These are phyloP conservation scores for Leishmania lainsoni DNA, from an alignment of 208 protist species.

Conservation along the genomic window DNA sequence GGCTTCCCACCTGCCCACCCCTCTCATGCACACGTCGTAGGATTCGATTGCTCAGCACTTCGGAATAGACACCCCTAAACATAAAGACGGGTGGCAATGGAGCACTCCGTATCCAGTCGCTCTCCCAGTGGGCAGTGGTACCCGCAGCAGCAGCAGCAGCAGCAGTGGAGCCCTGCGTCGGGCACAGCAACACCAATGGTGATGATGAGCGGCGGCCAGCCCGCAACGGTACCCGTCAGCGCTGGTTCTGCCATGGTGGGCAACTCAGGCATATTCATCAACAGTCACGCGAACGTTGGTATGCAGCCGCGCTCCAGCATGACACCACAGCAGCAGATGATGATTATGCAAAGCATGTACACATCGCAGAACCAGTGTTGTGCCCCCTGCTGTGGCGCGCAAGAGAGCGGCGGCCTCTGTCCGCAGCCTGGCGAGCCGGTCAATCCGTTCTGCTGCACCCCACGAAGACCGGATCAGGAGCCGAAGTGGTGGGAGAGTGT, in stretches of 20 bases:
- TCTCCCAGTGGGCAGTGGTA: slow-evolving; percentile 50
- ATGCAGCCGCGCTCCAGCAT: background rate
- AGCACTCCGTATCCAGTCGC: slow-evolving; percentile 31
- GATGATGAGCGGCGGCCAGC: background rate
- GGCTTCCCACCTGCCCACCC: background rate
- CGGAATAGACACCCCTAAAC: background rate
- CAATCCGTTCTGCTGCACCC: slow-evolving; percentile 65
- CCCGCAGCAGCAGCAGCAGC: slow-evolving; percentile 39
- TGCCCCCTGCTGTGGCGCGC: slow-evolving; percentile 24
- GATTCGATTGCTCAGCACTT: background rate
- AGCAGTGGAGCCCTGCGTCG: slow-evolving; percentile 23
- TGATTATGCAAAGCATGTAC: slow-evolving; percentile 30
- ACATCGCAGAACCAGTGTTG: slow-evolving; percentile 27
- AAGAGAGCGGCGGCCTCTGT: slow-evolving; percentile 23
- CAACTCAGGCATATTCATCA: slow-evolving; percentile 25
- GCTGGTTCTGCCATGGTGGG: slow-evolving; percentile 3
- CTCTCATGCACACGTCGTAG: background rate
- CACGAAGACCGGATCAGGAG: slow-evolving; percentile 26
- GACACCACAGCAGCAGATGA: slow-evolving; percentile 25
- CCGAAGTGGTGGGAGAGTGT: slow-evolving; percentile 44
- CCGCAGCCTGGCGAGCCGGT: slow-evolving; percentile 46
- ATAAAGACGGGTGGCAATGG: slow-evolving; percentile 3
- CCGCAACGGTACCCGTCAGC: background rate
- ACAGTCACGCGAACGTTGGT: slow-evolving; percentile 18
- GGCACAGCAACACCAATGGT: slow-evolving; percentile 8